Evolutionary conservation across 2,329 filamentous ascomycete species (phyloP).

Genomic region (Penicillium sp.): DNA sequence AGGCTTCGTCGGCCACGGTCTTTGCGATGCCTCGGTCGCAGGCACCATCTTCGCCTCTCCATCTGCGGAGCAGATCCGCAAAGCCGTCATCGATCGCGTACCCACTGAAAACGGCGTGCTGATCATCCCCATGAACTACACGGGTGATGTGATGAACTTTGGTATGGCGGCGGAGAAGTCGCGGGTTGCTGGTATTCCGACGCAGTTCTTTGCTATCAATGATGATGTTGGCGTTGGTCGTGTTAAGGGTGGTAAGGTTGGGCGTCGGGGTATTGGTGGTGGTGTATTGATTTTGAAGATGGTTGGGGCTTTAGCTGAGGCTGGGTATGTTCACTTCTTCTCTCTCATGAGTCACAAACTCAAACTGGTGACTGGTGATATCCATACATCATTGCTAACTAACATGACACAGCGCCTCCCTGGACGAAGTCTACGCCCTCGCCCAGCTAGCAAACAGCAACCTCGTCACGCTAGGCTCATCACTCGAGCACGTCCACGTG

Average conservation of each 20-base stretch:
- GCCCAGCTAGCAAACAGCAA: conserved; percentile 71
- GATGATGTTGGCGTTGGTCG: conserved; percentile 90
- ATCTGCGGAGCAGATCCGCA: conserved; percentile 74
- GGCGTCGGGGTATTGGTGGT: conserved; percentile 82
- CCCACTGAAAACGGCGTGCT: conserved; percentile 70
- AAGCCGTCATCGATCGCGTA: conserved; percentile 69
- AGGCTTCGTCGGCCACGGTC: conserved; percentile 75
- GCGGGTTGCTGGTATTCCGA: conserved; percentile 68
- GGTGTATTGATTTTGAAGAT: conserved; percentile 92
- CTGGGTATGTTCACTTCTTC: too few relatives aligned
- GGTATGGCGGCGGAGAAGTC: conserved; percentile 92
- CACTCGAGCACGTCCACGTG: conserved; percentile 87
- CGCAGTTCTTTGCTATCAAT: conserved; percentile 86
- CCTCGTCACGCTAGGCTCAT: conserved; percentile 78
- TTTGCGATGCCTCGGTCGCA: conserved; percentile 76
- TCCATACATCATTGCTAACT: conserved; percentile 1
- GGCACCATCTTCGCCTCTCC: conserved; percentile 85
- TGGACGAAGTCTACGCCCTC: conserved; percentile 69
- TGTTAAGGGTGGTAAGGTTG: conserved; percentile 81
- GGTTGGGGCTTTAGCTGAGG: conserved; percentile 73
- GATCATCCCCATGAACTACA: conserved; percentile 96
- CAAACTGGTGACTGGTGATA: too few relatives aligned
- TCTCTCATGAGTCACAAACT: too few relatives aligned
- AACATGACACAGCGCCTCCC: conserved; percentile 38
- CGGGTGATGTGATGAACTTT: conserved; percentile 85